Percentiles rank a stretch among this genome's conserved stretches.
phyloP scores from a whole-genome alignment of 257 asterid species.

The Osmanthus fragrans region DNA sequence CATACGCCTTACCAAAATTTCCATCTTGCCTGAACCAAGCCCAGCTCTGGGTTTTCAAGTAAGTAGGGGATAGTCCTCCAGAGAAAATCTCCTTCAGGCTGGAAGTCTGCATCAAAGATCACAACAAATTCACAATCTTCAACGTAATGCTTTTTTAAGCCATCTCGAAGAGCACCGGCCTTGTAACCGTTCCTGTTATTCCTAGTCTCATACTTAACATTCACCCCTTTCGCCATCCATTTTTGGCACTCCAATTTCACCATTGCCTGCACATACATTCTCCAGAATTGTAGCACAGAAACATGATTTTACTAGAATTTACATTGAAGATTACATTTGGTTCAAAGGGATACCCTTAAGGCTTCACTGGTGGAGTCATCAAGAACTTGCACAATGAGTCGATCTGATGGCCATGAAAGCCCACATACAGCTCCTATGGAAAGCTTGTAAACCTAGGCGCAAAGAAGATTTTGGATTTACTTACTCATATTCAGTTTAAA shows the following conservation, averaged over 20 bases:
- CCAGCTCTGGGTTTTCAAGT: conserved; percentile 75
- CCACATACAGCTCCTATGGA: conserved; percentile 22
- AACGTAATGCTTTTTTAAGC: conserved; percentile 71
- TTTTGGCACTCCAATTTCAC: conserved; percentile 74
- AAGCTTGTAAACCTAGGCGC: conserved; percentile 20
- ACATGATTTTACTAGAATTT: conserved; percentile 1
- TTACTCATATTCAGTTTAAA: background rate
- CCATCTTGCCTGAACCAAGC: conserved; percentile 97
- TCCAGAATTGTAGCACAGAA: conserved; percentile 15
- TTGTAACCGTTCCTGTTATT: conserved; percentile 92
- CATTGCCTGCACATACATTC: conserved; percentile 45
- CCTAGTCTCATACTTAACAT: conserved; percentile 76
- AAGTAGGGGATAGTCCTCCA: conserved; percentile 86
- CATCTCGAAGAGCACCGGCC: conserved; percentile 93
- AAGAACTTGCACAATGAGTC: conserved; percentile 23
- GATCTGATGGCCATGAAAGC: conserved; percentile 25
- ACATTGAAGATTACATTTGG: conserved; percentile 7
- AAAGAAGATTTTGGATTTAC: background rate
- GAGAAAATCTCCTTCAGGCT: conserved; percentile 83
- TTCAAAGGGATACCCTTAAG: conserved; percentile 18
- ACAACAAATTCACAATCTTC: conserved; percentile 81
- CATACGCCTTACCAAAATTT: conserved; percentile 70
- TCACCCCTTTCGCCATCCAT: conserved; percentile 71
- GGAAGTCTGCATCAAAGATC: conserved; percentile 93
- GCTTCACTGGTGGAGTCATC: conserved; percentile 24